Conservation (phyloP, 805 yeast genomes). For the Vanderwaltozyma polyspora region DNA sequence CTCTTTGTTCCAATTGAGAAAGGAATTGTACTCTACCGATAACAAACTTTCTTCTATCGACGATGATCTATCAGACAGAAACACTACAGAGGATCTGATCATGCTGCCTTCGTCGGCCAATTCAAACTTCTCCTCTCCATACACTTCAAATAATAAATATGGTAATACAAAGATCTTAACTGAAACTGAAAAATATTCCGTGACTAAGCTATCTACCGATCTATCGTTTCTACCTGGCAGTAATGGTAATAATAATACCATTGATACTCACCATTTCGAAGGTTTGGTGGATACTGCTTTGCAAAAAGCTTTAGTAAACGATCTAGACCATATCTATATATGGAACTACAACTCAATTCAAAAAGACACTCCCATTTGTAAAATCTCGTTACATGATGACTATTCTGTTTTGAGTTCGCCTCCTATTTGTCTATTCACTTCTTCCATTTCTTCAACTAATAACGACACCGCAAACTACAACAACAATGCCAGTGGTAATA, state of each 20-base stretch:
- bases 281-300: constrained; percentile 40
- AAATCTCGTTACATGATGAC: constrained; percentile 22
- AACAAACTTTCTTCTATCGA: too few relatives aligned
- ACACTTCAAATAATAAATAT: not conserved
- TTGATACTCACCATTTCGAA: constrained; percentile 10
- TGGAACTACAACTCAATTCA: constrained; percentile 64
- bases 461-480: not conserved
- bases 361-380: constrained; percentile 33
- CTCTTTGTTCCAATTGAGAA: constrained; percentile 24
- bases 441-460: constrained; percentile 23
- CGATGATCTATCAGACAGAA: too few relatives aligned
- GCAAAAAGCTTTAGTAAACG: constrained; percentile 38
- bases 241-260: not conserved
- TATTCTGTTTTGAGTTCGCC: constrained; percentile 8
- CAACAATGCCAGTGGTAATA: not conserved
- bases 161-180: constrained; percentile 16
- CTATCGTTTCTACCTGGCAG: constrained; percentile 5
- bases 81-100: too few relatives aligned
- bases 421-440: constrained; percentile 21
- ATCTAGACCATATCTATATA: constrained; percentile 42
- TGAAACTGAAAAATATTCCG: constrained; percentile 23
- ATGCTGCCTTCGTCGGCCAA: too few relatives aligned
- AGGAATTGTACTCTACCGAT: constrained; percentile 10
- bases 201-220: constrained; percentile 15
- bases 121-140: not conserved